These are phyloP conservation scores for Daldinia vernicosa DNA, from an alignment of 495 filamentous ascomycete species.

Conservation along the genomic window DNA sequence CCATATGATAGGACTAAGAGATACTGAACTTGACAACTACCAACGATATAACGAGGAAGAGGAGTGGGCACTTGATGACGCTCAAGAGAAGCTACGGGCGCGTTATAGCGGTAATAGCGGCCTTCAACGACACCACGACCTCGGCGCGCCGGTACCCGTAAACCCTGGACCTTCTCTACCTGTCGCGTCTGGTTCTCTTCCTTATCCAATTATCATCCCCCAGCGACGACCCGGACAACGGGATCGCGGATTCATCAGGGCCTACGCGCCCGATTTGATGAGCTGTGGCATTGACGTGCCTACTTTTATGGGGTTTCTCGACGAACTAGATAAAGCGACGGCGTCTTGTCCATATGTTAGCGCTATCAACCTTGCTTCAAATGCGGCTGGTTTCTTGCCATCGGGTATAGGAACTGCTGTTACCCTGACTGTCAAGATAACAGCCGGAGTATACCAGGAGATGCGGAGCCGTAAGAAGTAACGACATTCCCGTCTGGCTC, in stretches of 20 bases:
- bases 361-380: conserved; percentile 57
- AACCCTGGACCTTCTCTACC: not conserved
- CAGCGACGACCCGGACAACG: conserved; percentile 44
- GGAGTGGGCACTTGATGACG: conserved; percentile 16
- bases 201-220: conserved; percentile 29
- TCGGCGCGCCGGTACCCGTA: not conserved
- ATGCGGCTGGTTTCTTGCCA: conserved; percentile 53
- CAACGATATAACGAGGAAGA: conserved; percentile 11
- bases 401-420: conserved; percentile 55
- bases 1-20: not conserved
- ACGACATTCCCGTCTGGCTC: not conserved
- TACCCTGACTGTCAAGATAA: conserved; percentile 52
- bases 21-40: not conserved
- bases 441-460: conserved; percentile 56
- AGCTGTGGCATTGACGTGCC: conserved; percentile 50
- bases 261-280: conserved; percentile 53
- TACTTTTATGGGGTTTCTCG: conserved; percentile 53
- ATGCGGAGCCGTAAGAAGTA: conserved; percentile 49
- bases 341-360: conserved; percentile 50
- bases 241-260: conserved; percentile 49
- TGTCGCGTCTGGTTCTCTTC: not conserved
- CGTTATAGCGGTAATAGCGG: not conserved
- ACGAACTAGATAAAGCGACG: conserved; percentile 48
- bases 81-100: conserved; percentile 10
- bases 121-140: not conserved